Conservation (phyloP, 768 basidiomycete species). For the Glaciozyma antarctica region DNA sequence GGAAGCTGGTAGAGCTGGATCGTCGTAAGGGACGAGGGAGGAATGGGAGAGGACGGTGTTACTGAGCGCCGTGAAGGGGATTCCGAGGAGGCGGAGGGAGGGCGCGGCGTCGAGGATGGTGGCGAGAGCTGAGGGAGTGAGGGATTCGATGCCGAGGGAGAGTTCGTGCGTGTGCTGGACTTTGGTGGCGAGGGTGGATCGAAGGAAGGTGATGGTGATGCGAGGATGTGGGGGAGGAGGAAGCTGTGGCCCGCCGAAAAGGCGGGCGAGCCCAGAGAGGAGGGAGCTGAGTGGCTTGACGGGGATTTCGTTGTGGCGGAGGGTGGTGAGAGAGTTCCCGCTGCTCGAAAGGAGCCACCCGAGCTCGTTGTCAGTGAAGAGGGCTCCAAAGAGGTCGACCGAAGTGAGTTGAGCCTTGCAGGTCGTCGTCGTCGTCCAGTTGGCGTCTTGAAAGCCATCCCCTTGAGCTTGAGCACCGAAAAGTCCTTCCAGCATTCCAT, state of each 20-base stretch:
- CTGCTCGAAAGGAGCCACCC: background rate
- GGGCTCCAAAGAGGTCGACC: background rate
- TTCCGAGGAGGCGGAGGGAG: background rate
- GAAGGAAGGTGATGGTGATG: background rate
- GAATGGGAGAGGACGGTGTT: background rate
- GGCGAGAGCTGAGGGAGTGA: background rate
- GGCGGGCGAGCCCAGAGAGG: background rate
- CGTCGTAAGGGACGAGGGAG: background rate
- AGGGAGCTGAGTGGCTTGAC: background rate
- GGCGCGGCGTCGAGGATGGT: background rate
- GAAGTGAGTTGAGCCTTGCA: background rate
- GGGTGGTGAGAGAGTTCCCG: background rate
- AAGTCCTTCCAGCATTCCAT: too few relatives aligned
- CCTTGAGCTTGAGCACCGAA: too few relatives aligned
- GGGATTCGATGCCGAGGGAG: background rate
- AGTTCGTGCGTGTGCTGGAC: background rate
- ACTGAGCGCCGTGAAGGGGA: background rate
- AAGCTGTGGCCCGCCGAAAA: background rate
- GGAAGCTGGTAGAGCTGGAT: background rate
- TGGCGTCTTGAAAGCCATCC: background rate
- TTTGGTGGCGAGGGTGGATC: background rate
- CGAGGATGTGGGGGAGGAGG: background rate
- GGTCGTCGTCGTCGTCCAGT: background rate
- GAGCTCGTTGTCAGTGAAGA: background rate
- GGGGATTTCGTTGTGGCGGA: background rate